Base-by-base conservation (phyloP, 495 filamentous ascomycete species). In the Neurospora sp. region DNA sequence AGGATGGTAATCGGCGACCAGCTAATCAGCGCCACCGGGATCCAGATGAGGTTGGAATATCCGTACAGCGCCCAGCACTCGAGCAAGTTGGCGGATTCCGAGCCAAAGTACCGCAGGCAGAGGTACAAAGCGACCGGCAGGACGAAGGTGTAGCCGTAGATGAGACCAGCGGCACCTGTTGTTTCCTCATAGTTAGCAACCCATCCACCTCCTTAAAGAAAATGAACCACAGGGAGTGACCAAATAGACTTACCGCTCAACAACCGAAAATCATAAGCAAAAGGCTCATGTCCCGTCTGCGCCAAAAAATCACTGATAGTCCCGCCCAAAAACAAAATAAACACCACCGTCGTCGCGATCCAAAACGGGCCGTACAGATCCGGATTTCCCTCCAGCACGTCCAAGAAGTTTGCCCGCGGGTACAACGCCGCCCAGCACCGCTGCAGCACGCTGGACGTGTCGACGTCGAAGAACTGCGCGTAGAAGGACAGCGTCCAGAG, bases 341-440 rank as follows among this genome's bases (percentile, higher is more conserved):
- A 86, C 31, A 99, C 91, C 20, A 99, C 96, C 3, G 96, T 98
- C 1, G 96, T 98, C 12, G 96, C 96, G 83, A 99, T 97, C 96
- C 96, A 99, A 81, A 98, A 92, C 4, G 96, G 96, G 2, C 88
- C 88, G 84, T 99, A 99, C 71, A 99, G 86, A 79, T 99, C 96
- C 22, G 96, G 93, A 79, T 98, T 97, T n/a, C 94, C 96, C 76
- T 98, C 96, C 7, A 98, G 86, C 41, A 98, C 92, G 77, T 99
- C 96, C 72, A 99, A 89, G 82, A 99, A 99, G 84, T 97, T 97
- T 68, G 90, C 89, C 69, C 93, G 89, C 39, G 96, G 96, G 82
- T 91, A 97, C 37, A 98, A 83, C 31, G 94, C 89, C 0, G 93
- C 91, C 78, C 89, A 86, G 79, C 95, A 97, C 72, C 96, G 91